These are phyloP conservation scores for Crucibulum laeve DNA, from an alignment of 768 basidiomycete species.

Conservation along the genomic window DNA sequence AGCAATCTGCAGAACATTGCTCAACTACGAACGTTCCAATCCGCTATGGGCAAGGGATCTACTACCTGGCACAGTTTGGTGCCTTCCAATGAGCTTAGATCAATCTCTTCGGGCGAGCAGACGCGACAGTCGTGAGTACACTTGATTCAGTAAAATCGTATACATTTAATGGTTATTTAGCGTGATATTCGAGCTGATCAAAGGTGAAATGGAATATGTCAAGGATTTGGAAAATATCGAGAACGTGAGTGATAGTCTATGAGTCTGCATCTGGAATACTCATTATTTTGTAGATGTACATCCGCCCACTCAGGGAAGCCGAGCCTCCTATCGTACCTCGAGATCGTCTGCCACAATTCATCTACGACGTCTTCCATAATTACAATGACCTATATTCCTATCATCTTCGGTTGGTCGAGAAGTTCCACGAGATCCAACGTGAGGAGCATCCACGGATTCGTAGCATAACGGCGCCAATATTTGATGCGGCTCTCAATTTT, in stretches of 20 bases:
- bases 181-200: slow-evolving; percentile 92
- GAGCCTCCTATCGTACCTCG: slow-evolving; percentile 77
- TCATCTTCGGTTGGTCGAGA: slow-evolving; percentile 73
- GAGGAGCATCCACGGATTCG: slow-evolving; percentile 82
- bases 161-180: slow-evolving; percentile 33
- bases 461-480: slow-evolving; percentile 79
- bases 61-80: slow-evolving; percentile 86
- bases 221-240: slow-evolving; percentile 89
- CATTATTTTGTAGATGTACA: slow-evolving; percentile 60
- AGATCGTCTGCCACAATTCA: slow-evolving; percentile 69
- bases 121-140: slow-evolving; percentile 81
- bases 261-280: not conserved
- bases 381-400: slow-evolving; percentile 71
- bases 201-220: slow-evolving; percentile 97
- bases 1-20: slow-evolving; percentile 76
- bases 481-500: slow-evolving; percentile 89
- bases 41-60: slow-evolving; percentile 77
- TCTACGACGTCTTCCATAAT: slow-evolving; percentile 88
- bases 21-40: slow-evolving; percentile 86
- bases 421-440: slow-evolving; percentile 80
- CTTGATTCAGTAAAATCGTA: slow-evolving; percentile 1
- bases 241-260: slow-evolving; percentile 40
- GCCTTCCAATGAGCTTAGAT: slow-evolving; percentile 52
- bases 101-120: slow-evolving; percentile 66
- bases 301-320: slow-evolving; percentile 67